These are phyloP conservation scores for Picea glauca DNA, from an alignment of 75 land plant species.

Conservation along the genomic window DNA sequence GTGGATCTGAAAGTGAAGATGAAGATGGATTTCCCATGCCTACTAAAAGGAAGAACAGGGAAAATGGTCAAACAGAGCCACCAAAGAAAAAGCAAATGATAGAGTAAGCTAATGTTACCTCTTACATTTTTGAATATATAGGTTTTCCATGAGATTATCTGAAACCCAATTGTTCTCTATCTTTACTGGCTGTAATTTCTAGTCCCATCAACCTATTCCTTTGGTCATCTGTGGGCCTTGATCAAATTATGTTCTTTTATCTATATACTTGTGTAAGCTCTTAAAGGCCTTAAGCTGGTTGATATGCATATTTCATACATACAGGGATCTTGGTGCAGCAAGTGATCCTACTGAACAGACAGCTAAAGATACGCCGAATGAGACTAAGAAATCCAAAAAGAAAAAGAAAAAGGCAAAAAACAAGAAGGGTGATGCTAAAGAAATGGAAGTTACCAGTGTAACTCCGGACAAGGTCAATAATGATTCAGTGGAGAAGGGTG, in stretches of 20 bases:
- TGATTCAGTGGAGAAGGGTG: slow-evolving; percentile 16
- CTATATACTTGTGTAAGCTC: too few relatives aligned
- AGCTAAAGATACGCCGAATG: slow-evolving; percentile 12
- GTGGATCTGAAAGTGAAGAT: slow-evolving; percentile 72
- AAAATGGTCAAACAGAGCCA: slow-evolving; percentile 11
- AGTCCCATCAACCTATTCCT: too few relatives aligned
- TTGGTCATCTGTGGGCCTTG: too few relatives aligned
- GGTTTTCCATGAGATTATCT: too few relatives aligned
- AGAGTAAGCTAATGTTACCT: slow-evolving; percentile 13
- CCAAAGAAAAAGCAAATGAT: slow-evolving; percentile 16
- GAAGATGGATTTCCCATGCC: slow-evolving; percentile 87
- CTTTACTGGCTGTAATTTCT: too few relatives aligned
- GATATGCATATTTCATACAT: not conserved
- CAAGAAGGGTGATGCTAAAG: slow-evolving; percentile 11
- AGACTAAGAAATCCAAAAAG: slow-evolving; percentile 21
- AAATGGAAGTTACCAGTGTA: slow-evolving; percentile 1
- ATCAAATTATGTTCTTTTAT: too few relatives aligned
- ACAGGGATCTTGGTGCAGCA: slow-evolving; percentile 1
- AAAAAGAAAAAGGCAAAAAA: slow-evolving; percentile 36
- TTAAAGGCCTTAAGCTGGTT: not conserved
- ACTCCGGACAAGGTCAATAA: slow-evolving; percentile 13
- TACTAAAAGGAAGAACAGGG: slow-evolving; percentile 12
- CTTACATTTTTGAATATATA: not conserved
- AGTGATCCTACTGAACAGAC: not conserved
- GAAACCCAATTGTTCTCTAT: not conserved